Base-by-base conservation (phyloP, 805 yeast genomes). In the Saturnispora sanitii region DNA sequence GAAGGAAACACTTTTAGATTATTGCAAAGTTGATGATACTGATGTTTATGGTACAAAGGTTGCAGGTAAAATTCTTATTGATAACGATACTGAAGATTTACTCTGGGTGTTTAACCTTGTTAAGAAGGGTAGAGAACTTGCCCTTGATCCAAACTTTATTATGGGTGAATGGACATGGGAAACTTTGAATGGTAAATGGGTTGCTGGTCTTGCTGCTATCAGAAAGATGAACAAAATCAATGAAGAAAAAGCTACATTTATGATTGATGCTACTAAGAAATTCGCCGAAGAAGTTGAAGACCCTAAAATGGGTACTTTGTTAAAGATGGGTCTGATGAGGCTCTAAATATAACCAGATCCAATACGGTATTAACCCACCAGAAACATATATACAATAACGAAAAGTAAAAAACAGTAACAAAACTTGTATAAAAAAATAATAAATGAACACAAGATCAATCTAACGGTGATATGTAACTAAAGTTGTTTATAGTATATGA, bases 31-130 rank as follows among this genome's bases (percentile, higher is more conserved):
- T 1, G 63, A 60, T 30, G 84, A 78, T 44, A 58, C 61, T 4
- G 88, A 82, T 62, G 70, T 76, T 2, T 68, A 78, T 46, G 90
- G 86, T 26, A 67, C 67, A 21, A 60, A 63, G 29, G 54, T 36
- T 11, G 42, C 60, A 20, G 46, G 51, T 4, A 68, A 29, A 48
- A 58, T 46, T 34, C 27, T 55, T 21, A 44, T 44, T 11, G 49
- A 26, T 51, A 62, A 30, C 54, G 41, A 47, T 33, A 46, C 45
- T n/a, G 52, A 64, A 15, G 66, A 77, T 37, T 49, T 78, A 36
- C 68, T 64, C n/a, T 30, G 27, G 13, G 42, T 37, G 13, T 30
- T 27, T 23, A 28, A 31, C 11, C 28, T 28, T 19, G 18, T 26
- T 12, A 46, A 46, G 26, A 37, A 42, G 15, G 46, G 40, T 8